Conservation (phyloP, 1,139 yeast genomes). For the Blastobotrys persicus region DNA sequence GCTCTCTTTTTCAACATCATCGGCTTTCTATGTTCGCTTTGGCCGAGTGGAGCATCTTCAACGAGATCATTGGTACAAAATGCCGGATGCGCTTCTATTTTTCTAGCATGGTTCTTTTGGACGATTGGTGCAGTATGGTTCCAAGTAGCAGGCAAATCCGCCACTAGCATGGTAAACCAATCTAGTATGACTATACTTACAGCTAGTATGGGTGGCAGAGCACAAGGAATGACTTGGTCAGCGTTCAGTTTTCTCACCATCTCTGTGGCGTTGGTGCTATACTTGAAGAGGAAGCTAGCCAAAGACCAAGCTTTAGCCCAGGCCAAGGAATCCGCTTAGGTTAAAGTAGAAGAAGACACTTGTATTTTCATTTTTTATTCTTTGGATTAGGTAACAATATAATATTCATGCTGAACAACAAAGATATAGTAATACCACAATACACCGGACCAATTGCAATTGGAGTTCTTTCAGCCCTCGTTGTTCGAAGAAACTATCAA, state of each 20-base stretch:
- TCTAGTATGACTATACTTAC: constrained; percentile 53
- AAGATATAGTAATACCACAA: no score
- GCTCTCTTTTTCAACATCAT: constrained; percentile 47
- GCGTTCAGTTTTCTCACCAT: constrained; percentile 46
- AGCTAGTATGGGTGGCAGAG: constrained; percentile 51
- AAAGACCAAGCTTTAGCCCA: not conserved
- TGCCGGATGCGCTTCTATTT: constrained; percentile 40
- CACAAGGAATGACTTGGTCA: constrained; percentile 61
- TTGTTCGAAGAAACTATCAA: no score
- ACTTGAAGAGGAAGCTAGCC: constrained; percentile 9
- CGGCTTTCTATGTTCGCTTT: constrained; percentile 38
- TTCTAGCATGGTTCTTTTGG: constrained; percentile 51
- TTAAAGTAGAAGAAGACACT: no score
- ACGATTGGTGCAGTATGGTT: constrained; percentile 69
- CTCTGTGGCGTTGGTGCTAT: constrained; percentile 8
- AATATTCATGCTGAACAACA: no score
- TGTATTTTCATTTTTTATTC: no score
- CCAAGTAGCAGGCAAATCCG: constrained; percentile 56
- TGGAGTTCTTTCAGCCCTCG: no score
- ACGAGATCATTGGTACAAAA: constrained; percentile 47
- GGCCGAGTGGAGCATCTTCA: constrained; percentile 41
- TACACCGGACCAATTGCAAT: no score
- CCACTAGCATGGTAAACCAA: constrained; percentile 44
- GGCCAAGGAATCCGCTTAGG: not conserved
- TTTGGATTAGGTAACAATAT: no score